phyloP scores from a whole-genome alignment of 73 alveolate genomes.

The Tetrahymena borealis region DNA sequence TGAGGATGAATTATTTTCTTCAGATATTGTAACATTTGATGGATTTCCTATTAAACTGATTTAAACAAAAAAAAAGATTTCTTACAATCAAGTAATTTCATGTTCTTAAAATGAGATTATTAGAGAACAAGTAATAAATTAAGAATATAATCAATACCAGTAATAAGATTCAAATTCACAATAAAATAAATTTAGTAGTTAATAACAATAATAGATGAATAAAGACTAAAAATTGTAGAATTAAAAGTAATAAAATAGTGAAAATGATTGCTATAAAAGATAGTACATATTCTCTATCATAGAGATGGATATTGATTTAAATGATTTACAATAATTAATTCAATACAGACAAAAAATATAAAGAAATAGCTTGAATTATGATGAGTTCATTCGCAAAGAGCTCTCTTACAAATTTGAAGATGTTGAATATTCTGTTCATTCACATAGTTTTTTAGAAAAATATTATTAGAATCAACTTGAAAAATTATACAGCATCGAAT shows the following conservation, averaged over 20 bases:
- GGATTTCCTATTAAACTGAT: background rate
- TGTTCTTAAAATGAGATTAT: too few species aligned
- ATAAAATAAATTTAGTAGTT: too few species aligned
- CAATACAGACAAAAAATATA: background rate
- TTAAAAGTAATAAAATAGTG: too few species aligned
- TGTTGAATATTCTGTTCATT: background rate
- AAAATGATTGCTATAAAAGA: background rate
- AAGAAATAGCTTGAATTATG: background rate
- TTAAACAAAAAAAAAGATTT: background rate
- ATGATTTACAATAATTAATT: background rate
- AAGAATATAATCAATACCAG: too few species aligned
- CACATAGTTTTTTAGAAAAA: background rate
- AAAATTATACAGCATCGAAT: too few species aligned
- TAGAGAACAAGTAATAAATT: too few species aligned
- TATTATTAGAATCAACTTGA: too few species aligned
- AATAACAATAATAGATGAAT: too few species aligned
- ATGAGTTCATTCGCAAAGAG: background rate
- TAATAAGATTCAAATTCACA: too few species aligned
- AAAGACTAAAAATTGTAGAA: too few species aligned
- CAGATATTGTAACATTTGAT: background rate
- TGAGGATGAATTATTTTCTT: background rate
- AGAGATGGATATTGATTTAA: background rate
- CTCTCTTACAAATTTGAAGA: background rate
- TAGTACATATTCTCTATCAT: background rate
- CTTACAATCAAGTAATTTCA: too few species aligned